These are phyloP conservation scores for Cadophora malorum DNA, from an alignment of 2,329 filamentous ascomycete genomes.

Conservation along the genomic window DNA sequence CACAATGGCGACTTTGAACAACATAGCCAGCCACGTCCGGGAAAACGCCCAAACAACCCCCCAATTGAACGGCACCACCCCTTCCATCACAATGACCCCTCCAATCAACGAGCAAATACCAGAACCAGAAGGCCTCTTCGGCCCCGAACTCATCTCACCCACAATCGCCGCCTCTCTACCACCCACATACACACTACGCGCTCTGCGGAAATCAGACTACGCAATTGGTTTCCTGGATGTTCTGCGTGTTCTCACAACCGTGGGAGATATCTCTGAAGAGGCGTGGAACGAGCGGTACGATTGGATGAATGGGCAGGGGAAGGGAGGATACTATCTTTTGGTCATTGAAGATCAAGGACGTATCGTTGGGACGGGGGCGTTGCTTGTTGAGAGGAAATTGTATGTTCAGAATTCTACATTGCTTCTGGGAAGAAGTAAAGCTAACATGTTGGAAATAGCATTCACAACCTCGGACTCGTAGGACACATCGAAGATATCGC, in stretches of 20 bases:
- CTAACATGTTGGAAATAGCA: constrained; percentile 54
- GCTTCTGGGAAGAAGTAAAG: not conserved
- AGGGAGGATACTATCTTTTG: constrained; percentile 81
- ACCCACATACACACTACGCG: constrained; percentile 80
- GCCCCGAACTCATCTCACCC: constrained; percentile 64
- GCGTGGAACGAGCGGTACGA: constrained; percentile 82
- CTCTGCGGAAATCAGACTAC: constrained; percentile 81
- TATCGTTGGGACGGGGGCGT: constrained; percentile 86
- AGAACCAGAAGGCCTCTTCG: constrained; percentile 14
- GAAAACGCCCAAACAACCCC: constrained; percentile 5
- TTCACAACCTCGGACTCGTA: constrained; percentile 81
- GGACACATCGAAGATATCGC: constrained; percentile 99
- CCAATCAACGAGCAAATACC: not conserved
- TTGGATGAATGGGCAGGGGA: constrained; percentile 71
- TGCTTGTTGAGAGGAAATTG: constrained; percentile 96
- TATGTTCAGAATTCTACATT: constrained; percentile 52
- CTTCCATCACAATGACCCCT: constrained; percentile 19
- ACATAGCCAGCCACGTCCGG: constrained; percentile 11
- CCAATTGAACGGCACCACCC: not conserved
- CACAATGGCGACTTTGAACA: not conserved
- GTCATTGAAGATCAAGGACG: constrained; percentile 73
- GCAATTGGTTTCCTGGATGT: constrained; percentile 87
- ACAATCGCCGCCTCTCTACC: constrained; percentile 76
- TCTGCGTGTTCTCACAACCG: constrained; percentile 87
- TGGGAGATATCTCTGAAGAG: constrained; percentile 81